These are phyloP conservation scores for Xylariomycetidae sp. DNA, from an alignment of 2,329 filamentous ascomycete genomes.

Conservation along the genomic window DNA sequence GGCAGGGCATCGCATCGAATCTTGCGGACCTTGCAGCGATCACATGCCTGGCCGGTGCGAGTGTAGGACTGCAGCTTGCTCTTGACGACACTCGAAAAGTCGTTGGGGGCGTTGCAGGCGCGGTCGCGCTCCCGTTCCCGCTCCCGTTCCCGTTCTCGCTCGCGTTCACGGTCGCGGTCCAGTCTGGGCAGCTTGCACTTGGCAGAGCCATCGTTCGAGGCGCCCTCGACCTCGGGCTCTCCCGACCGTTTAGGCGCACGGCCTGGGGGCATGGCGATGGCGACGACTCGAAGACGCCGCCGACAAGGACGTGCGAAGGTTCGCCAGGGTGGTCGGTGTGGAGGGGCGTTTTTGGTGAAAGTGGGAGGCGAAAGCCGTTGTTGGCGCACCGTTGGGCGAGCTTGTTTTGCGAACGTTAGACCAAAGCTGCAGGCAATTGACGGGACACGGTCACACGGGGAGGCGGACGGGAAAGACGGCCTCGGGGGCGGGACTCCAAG, in stretches of 20 bases:
- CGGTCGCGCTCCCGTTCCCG: no score
- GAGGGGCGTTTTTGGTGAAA: no score
- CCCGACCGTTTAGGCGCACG: conserved; percentile 39
- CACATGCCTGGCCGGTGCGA: conserved; percentile 77
- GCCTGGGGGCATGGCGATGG: conserved; percentile 32
- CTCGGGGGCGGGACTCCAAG: no score
- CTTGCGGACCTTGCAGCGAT: conserved; percentile 83
- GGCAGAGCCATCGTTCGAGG: conserved; percentile 25
- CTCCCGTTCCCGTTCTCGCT: no score
- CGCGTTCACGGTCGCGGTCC: conserved; percentile 33
- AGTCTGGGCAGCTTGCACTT: conserved; percentile 46
- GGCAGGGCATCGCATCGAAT: conserved; percentile 79
- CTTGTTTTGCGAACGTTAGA: no score
- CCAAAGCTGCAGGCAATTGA: no score
- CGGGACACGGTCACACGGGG: no score
- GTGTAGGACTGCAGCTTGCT: conserved; percentile 49
- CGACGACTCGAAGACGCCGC: not conserved
- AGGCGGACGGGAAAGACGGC: no score
- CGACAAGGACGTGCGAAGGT: no score
- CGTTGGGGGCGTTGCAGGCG: conserved; percentile 35
- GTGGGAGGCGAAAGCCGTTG: no score
- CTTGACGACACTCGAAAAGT: conserved; percentile 52
- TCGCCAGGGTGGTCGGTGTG: no score
- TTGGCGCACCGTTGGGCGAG: conserved; percentile 15
- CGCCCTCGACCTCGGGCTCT: conserved; percentile 30